A percentile compares a stretch with the other conserved stretches of the same genome.
Evolutionary conservation across 805 yeast genomes (phyloP).

Genomic region (Lipomyces mesembrius): DNA sequence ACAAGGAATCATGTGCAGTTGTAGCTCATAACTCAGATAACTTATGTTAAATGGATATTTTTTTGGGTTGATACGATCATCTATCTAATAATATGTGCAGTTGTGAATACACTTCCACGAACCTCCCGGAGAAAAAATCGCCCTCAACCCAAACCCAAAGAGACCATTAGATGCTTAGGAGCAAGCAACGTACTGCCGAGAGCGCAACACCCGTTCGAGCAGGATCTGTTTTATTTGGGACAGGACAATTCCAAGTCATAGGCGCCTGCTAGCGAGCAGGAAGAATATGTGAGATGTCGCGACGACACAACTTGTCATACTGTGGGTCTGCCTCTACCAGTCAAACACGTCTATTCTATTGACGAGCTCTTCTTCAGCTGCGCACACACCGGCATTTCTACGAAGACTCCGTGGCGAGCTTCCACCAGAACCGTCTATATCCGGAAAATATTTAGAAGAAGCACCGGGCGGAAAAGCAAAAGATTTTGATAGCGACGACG

Average conservation of each 20-base stretch:
- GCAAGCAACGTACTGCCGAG: no score
- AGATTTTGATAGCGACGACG: conserved; percentile 18
- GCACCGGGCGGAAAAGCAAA: background rate
- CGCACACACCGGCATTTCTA: conserved; percentile 29
- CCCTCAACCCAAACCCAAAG: no score
- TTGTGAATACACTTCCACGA: no score
- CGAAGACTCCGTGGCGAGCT: conserved; percentile 28
- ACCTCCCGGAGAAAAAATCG: no score
- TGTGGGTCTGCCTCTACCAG: conserved; percentile 7
- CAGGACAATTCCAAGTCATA: background rate
- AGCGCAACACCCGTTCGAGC: no score
- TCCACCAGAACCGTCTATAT: conserved; percentile 25
- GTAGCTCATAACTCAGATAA: conserved; percentile 48
- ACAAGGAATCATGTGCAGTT: conserved; percentile 75
- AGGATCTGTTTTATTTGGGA: background rate
- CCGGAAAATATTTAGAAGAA: conserved; percentile 10
- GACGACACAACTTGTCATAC: conserved; percentile 14
- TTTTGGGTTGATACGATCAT: no score
- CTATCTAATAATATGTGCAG: no score
- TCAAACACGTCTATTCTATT: background rate
- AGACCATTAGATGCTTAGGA: no score
- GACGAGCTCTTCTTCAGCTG: conserved; percentile 9
- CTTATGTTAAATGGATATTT: no score
- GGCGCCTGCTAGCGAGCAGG: background rate
- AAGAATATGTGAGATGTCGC: conserved; percentile 13